Percentiles rank a stretch among this genome's conserved stretches.
Conservation (phyloP, 2,329 filamentous ascomycete species). For the Cadophora sp. region DNA sequence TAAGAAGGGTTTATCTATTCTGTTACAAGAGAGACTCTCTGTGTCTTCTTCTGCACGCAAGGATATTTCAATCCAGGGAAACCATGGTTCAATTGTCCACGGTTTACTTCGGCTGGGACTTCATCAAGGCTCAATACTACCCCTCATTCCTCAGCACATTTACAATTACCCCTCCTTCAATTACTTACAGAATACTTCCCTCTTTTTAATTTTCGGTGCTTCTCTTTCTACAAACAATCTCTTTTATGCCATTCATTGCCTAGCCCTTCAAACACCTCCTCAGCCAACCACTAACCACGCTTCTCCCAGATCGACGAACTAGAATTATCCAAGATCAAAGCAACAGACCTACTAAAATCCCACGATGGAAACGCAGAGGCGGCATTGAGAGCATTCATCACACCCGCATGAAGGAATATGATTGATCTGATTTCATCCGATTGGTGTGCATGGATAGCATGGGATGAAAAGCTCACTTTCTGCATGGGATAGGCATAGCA, state of each 20-base stretch:
- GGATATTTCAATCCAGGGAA: no score
- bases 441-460: not conserved
- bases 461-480: constrained; percentile 18
- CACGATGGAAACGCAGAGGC: constrained; percentile 74
- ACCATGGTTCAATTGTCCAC: no score
- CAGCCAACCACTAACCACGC: constrained; percentile 19
- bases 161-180: not conserved
- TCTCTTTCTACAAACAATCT: no score
- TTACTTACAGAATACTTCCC: not conserved
- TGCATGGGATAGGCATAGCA: constrained; percentile 33
- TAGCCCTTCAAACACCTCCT: no score
- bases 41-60: no score
- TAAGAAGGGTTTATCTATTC: not conserved
- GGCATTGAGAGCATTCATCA: constrained; percentile 68
- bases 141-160: not conserved
- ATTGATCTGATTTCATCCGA: not conserved
- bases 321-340: constrained; percentile 73
- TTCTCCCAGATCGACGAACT: constrained; percentile 68
- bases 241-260: no score
- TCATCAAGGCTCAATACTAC: not conserved
- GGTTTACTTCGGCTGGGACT: no score
- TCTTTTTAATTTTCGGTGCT: no score
- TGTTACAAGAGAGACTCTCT: no score
- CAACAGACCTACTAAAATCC: constrained; percentile 74
- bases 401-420: constrained; percentile 34